A percentile compares a stretch with the other conserved stretches of the same genome.
Conservation (phyloP, 1,139 yeast species). For the Blastobotrys arbuscula region DNA sequence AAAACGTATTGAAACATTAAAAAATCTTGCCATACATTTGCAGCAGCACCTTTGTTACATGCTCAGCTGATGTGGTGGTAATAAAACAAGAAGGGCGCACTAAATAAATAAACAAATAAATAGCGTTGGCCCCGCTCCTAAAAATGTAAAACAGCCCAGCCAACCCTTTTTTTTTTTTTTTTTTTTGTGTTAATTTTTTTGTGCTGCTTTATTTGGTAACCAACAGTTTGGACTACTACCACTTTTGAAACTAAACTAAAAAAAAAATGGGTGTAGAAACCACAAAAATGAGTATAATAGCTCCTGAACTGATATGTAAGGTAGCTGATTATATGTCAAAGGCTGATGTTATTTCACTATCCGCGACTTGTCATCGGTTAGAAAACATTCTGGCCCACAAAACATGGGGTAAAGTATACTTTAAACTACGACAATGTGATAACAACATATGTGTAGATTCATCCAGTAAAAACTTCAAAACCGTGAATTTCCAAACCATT, state of each 20-base stretch:
- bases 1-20: too few species aligned
- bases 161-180: not conserved
- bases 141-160: too few species aligned
- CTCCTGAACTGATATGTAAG: slow-evolving; percentile 2
- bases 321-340: not conserved
- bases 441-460: too few species aligned
- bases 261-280: not conserved
- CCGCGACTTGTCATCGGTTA: slow-evolving; percentile 6
- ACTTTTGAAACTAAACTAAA: too few species aligned
- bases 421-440: not conserved
- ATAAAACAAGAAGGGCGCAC: too few species aligned
- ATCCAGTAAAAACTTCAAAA: not conserved
- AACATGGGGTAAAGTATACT: slow-evolving; percentile 7
- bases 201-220: not conserved
- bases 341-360: not conserved
- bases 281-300: not conserved
- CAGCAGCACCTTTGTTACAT: too few species aligned
- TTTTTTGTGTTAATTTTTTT: not conserved
- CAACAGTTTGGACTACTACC: too few species aligned
- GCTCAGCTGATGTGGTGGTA: too few species aligned
- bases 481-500: not conserved
- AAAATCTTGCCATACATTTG: too few species aligned
- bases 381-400: slow-evolving; percentile 3
- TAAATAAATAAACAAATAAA: too few species aligned
- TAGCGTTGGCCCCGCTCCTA: too few species aligned